Percentiles rank a stretch among this genome's conserved stretches.
phyloP scores from a whole-genome alignment of 805 yeast species.

The Lachancea kluyveri region DNA sequence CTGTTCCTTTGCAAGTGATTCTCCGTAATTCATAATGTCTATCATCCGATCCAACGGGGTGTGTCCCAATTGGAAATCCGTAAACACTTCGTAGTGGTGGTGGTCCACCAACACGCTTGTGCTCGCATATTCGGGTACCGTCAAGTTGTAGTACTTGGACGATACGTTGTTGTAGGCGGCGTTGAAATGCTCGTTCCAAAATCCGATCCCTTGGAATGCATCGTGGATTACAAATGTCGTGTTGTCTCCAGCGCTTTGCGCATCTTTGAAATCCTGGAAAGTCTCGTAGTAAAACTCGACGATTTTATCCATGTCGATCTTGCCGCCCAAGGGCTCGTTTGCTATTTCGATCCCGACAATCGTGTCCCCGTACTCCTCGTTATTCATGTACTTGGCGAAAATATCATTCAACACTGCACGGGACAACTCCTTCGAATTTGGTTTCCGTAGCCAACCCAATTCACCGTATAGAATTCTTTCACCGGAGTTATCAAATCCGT shows the following conservation, averaged over 20 bases:
- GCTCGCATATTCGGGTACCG: constrained; percentile 37
- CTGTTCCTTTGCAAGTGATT: constrained; percentile 22
- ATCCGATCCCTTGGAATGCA: constrained; percentile 51
- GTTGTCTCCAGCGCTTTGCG: constrained; percentile 20
- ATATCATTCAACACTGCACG: constrained; percentile 44
- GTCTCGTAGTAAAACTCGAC: constrained; percentile 29
- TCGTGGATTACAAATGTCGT: constrained; percentile 54
- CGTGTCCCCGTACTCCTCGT: constrained; percentile 43
- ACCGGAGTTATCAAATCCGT: constrained; percentile 83
- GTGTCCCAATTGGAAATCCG: constrained; percentile 50
- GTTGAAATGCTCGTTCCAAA: constrained; percentile 46
- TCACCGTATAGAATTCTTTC: constrained; percentile 39
- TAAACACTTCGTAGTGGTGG: constrained; percentile 87
- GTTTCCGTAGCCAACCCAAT: constrained; percentile 37
- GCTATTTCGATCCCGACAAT: constrained; percentile 63
- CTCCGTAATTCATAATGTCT: constrained; percentile 31
- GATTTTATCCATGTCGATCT: constrained; percentile 36
- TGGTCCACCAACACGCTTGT: constrained; percentile 71
- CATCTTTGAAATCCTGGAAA: constrained; percentile 24
- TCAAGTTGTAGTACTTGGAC: constrained; percentile 32
- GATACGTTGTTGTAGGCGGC: constrained; percentile 26
- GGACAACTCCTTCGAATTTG: constrained; percentile 42
- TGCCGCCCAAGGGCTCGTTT: constrained; percentile 64
- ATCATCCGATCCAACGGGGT: constrained; percentile 29
- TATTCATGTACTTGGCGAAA: constrained; percentile 39